These are phyloP conservation scores for Colletotrichum melonis DNA, from an alignment of 2,329 filamentous ascomycete species.

Conservation along the genomic window DNA sequence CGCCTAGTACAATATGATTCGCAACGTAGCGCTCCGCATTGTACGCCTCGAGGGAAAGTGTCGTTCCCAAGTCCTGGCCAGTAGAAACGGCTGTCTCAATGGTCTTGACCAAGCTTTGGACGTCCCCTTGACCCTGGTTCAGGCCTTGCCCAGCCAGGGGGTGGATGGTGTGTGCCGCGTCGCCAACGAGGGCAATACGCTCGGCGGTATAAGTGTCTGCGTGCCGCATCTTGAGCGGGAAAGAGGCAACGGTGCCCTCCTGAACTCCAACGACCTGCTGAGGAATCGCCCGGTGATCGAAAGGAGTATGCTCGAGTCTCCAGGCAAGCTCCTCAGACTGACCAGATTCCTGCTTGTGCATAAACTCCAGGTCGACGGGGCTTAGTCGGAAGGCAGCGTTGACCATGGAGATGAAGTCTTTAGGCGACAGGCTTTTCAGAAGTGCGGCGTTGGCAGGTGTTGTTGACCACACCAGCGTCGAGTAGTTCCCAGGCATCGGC, in stretches of 20 bases:
- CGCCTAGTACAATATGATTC: slow-evolving; percentile 83
- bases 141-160: slow-evolving; percentile 94
- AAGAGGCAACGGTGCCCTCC: slow-evolving; percentile 83
- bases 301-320: slow-evolving; percentile 78
- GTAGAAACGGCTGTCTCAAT: slow-evolving; percentile 83
- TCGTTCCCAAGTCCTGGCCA: slow-evolving; percentile 87
- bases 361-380: slow-evolving; percentile 82
- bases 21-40: slow-evolving; percentile 82
- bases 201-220: slow-evolving; percentile 94
- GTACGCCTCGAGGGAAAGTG: slow-evolving; percentile 84
- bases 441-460: slow-evolving; percentile 82
- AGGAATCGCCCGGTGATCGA: slow-evolving; percentile 68
- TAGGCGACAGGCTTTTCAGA: slow-evolving; percentile 78
- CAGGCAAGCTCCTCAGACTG: slow-evolving; percentile 85
- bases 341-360: slow-evolving; percentile 72
- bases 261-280: slow-evolving; percentile 78
- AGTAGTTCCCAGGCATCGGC: slow-evolving; percentile 84
- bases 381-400: slow-evolving; percentile 92
- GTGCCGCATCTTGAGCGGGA: slow-evolving; percentile 91
- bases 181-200: slow-evolving; percentile 90
- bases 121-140: slow-evolving; percentile 92
- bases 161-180: slow-evolving; percentile 95
- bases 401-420: slow-evolving; percentile 86
- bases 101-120: slow-evolving; percentile 79
- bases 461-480: slow-evolving; percentile 95